phyloP scores from a whole-genome alignment of 306 rosid species.

The Chamaecrista fasciculata region DNA sequence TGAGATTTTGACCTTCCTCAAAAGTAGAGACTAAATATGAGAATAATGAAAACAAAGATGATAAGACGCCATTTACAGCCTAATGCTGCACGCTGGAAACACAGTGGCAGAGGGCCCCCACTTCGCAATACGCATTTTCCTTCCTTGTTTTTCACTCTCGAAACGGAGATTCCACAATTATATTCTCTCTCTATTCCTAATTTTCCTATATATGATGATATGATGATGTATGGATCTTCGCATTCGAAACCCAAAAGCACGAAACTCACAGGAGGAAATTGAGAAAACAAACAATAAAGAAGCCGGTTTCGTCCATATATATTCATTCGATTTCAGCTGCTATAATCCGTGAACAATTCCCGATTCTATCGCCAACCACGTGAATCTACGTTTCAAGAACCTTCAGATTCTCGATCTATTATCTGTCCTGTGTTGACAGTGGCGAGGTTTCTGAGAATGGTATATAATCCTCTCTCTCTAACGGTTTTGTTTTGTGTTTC shows the following conservation, averaged over 20 bases:
- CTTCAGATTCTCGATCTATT: neutral
- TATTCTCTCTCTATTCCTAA: neutral
- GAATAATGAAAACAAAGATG: neutral
- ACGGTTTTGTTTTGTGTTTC: neutral
- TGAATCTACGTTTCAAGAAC: conserved; percentile 1
- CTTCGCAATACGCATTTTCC: too few species aligned
- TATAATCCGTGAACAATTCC: conserved; percentile 14
- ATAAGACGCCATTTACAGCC: neutral
- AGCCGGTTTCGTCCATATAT: conserved; percentile 6
- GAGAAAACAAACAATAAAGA: neutral
- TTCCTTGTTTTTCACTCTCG: neutral
- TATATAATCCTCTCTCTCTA: conserved; percentile 5
- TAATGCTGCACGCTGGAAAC: neutral
- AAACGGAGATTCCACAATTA: neutral
- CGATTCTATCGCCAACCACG: neutral
- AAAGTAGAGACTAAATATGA: too few species aligned
- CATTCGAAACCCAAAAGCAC: neutral
- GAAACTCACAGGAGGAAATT: neutral
- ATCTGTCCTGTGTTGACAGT: conserved; percentile 6
- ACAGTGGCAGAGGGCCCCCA: conserved; percentile 1
- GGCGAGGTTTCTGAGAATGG: conserved; percentile 54
- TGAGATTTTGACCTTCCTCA: too few species aligned
- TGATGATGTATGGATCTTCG: too few species aligned
- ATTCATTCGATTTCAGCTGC: neutral
- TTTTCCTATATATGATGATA: too few species aligned